Base-by-base conservation (phyloP, 2,329 filamentous ascomycete genomes). In the Dactylellina sp. region DNA sequence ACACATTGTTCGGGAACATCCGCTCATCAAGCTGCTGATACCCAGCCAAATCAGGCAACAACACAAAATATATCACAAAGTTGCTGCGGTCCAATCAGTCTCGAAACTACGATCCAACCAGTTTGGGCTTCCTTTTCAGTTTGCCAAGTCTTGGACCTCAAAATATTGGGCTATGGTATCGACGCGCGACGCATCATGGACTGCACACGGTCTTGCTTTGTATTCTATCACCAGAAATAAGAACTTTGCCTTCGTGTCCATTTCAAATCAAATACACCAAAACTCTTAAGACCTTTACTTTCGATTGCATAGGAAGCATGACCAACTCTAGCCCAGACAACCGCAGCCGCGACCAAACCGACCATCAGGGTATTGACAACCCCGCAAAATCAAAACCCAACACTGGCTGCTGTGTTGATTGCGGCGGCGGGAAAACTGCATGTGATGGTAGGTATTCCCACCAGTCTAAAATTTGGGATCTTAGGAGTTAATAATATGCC, bases 331-430 rank as follows among this genome's bases (percentile, higher is more conserved):
- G 12, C 6, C 32, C n/a, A n/a, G n/a, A n/a, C n/a, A n/a, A 40
- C 4, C 5, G n/a, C 37, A 16, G 4, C 12, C n/a, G 37, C 14
- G 37, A 12, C 5, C 6, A 40, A 40, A 14, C 3, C 37, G 14
- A 40, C n/a, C 4, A 12, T 40, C 37, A 40, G 12, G n/a, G n/a
- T 14, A 40, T 16, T 16, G 37, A 40, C 37, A 40, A 14, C 37
- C 37, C 37, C 37, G 37, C 37, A 40, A 12, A 40, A 16, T 3
- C 12, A 3, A 40, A 40, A 40, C 25, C 42, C 16, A 16, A 22
- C 28, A 61, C 46, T 20, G 44, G 57, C 2, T 61, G 57, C 35
- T 61, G 57, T n/a, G 57, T 61, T 32, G 46, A 52, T 44, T 63
- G 59, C 20, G 59, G 44, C 11, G 22, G 59, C n/a, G 46, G 46